A percentile compares a stretch with the other conserved stretches of the same genome.
phyloP scores from a whole-genome alignment of 768 basidiomycete species.

The Pleurotus giganteus region DNA sequence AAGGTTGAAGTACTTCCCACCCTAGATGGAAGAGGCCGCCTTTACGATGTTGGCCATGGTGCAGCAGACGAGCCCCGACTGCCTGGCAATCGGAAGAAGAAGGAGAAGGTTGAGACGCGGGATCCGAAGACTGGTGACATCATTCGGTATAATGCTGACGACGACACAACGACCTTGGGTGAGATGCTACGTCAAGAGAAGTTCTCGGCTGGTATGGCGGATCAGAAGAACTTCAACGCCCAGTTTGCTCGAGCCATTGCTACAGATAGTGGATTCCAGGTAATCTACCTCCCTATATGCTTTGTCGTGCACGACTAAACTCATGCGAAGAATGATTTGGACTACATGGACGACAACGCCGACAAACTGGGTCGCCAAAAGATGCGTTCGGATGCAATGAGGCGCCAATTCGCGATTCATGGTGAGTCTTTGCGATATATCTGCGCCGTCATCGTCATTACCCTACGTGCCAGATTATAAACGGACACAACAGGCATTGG shows the following conservation, averaged over 20 bases:
- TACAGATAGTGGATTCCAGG: slow-evolving; percentile 85
- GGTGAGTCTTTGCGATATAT: slow-evolving; percentile 48
- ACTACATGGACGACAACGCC: slow-evolving; percentile 97
- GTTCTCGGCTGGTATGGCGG: slow-evolving; percentile 83
- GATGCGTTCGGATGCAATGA: slow-evolving; percentile 96
- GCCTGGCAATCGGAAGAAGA: slow-evolving; percentile 79
- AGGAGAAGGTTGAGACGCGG: slow-evolving; percentile 82
- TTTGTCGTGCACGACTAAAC: neutral
- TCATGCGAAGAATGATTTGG: slow-evolving; percentile 71
- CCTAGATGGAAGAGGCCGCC: slow-evolving; percentile 73
- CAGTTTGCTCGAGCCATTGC: slow-evolving; percentile 88
- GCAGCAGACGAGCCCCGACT: slow-evolving; percentile 48
- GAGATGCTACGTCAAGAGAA: slow-evolving; percentile 93
- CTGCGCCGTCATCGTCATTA: neutral
- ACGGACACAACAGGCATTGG: slow-evolving; percentile 85
- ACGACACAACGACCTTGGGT: slow-evolving; percentile 80
- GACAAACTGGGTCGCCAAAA: slow-evolving; percentile 90
- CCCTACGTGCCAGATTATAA: slow-evolving; percentile 71
- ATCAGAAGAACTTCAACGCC: slow-evolving; percentile 89
- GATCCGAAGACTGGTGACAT: slow-evolving; percentile 90
- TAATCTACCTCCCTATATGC: slow-evolving; percentile 22
- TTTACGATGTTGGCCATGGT: slow-evolving; percentile 92
- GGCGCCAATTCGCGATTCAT: slow-evolving; percentile 93
- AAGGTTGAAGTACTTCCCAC: slow-evolving; percentile 87
- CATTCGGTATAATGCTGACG: slow-evolving; percentile 86